Evolutionary conservation across 495 filamentous ascomycete species (phyloP), one percentile per base, ranked within the genome.

Genomic region (Neurospora tetrasperma): DNA sequence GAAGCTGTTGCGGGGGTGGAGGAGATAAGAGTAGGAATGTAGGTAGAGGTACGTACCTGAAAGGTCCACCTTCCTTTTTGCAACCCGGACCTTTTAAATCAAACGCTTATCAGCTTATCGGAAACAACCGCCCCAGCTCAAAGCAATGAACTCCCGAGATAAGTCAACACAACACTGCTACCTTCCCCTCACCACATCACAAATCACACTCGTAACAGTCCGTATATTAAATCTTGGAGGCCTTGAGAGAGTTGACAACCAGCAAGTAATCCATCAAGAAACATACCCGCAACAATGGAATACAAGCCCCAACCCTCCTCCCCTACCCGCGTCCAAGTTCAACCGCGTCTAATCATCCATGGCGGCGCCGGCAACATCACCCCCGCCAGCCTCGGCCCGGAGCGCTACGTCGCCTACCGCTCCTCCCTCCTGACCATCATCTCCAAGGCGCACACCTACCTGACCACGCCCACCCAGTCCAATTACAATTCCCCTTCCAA

Each of bases 361-460:
- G 94, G 94, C 80, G 94, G 94, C 72, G 94, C 94, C 2, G 94
- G 94, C 39, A 91, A 91, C 77, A 90, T 97, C 79, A 88, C 87
- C 12, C 91, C 88, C 10, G 77, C 84, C n/a, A 91, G 87, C 76
- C 85, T 97, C 35, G 85, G 90, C 1, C 86, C 88, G 9, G 79
- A 85, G 38, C 83, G 86, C 70, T 94, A 92, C 82, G 73, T 79
- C 23, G 74, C 83, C 42, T 92, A 91, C 80, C 86, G 88, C 70
- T 72, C 81, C 71, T 87, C 91, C 16, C 89, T 96, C n/a, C 84
- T 91, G 35, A 81, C 82, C 31, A 92, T 90, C 38, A 84, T 83
- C 72, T 77, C 76, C 69, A 79, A 80, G 46, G 71, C 80, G 23
- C 72, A 83, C 69, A 35, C 54, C 35, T 84, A 81, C 76, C 84